phyloP scores from a whole-genome alignment of 2,329 filamentous ascomycete species.

The Teratosphaeria nubilosa region DNA sequence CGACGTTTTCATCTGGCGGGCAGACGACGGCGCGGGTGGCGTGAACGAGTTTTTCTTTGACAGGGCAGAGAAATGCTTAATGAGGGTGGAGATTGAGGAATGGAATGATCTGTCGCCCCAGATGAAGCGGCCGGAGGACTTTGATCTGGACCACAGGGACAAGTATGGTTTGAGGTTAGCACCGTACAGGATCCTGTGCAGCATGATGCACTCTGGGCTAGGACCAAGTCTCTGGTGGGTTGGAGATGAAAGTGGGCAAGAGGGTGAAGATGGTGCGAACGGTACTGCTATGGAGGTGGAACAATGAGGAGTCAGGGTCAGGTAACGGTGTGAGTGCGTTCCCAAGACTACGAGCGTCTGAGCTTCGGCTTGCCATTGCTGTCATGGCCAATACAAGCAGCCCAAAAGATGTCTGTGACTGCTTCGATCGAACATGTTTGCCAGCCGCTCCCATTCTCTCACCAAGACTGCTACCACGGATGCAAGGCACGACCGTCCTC shows the following conservation, averaged over 20 bases:
- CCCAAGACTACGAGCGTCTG: neutral
- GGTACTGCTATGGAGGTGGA: slow-evolving; percentile 1
- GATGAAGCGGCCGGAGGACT: slow-evolving; percentile 50
- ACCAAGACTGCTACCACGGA: neutral
- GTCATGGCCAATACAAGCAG: neutral
- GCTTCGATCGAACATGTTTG: neutral
- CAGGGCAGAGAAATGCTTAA: slow-evolving; percentile 75
- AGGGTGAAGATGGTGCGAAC: slow-evolving; percentile 1
- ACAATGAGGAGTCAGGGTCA: neutral
- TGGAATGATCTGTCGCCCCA: slow-evolving; percentile 89
- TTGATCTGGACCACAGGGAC: slow-evolving; percentile 38
- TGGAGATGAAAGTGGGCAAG: slow-evolving; percentile 14
- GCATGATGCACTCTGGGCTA: slow-evolving; percentile 39
- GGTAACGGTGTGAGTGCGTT: neutral
- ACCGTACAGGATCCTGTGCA: slow-evolving; percentile 55
- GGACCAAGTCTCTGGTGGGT: slow-evolving; percentile 41
- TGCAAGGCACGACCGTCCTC: too few species aligned
- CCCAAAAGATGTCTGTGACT: neutral
- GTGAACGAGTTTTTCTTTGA: slow-evolving; percentile 66
- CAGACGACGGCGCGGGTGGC: slow-evolving; percentile 47
- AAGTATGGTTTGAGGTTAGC: slow-evolving; percentile 49
- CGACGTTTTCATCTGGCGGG: slow-evolving; percentile 70
- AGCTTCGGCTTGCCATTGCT: neutral
- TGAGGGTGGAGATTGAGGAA: slow-evolving; percentile 75
- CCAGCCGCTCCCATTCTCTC: neutral